Conservation (phyloP, 2,329 filamentous ascomycete genomes). For the Aspergillus udagawae region DNA sequence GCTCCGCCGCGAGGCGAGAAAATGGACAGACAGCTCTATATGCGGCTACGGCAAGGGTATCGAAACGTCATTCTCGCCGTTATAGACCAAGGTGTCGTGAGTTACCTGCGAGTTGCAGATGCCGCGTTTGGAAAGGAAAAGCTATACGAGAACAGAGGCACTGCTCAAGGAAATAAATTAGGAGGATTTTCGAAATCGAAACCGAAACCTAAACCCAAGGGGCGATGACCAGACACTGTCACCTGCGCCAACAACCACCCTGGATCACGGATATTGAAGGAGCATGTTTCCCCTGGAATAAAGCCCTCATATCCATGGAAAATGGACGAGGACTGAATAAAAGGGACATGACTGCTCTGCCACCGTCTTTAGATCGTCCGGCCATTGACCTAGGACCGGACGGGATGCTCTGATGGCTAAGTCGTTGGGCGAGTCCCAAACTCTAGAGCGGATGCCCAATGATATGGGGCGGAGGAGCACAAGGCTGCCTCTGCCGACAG, state of each 20-base stretch:
- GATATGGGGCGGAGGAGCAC: not conserved
- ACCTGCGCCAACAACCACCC: not conserved
- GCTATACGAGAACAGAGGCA: conserved; percentile 54
- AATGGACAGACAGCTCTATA: conserved; percentile 58
- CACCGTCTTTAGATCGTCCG: conserved; percentile 49
- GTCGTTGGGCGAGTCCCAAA: not conserved
- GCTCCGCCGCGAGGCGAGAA: conserved; percentile 54
- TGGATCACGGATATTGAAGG: not conserved
- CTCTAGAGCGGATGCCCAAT: not conserved
- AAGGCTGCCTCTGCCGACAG: not conserved
- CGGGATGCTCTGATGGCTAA: conserved; percentile 36
- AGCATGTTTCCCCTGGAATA: conserved; percentile 28
- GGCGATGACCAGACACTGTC: conserved; percentile 26
- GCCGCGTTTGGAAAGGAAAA: conserved; percentile 72
- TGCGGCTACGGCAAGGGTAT: conserved; percentile 76
- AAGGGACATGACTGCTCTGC: conserved; percentile 33
- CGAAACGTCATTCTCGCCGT: conserved; percentile 81
- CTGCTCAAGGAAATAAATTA: conserved; percentile 26
- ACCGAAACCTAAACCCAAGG: conserved; percentile 26
- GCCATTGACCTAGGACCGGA: conserved; percentile 31
- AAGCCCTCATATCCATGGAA: conserved; percentile 19
- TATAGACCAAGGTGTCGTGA: conserved; percentile 85
- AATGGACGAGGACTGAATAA: conserved; percentile 22
- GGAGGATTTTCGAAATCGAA: conserved; percentile 24
- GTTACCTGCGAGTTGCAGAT: conserved; percentile 78